Percentiles rank a stretch among this genome's conserved stretches.
phyloP scores from a whole-genome alignment of 768 basidiomycete genomes.

The Terana coerulea region DNA sequence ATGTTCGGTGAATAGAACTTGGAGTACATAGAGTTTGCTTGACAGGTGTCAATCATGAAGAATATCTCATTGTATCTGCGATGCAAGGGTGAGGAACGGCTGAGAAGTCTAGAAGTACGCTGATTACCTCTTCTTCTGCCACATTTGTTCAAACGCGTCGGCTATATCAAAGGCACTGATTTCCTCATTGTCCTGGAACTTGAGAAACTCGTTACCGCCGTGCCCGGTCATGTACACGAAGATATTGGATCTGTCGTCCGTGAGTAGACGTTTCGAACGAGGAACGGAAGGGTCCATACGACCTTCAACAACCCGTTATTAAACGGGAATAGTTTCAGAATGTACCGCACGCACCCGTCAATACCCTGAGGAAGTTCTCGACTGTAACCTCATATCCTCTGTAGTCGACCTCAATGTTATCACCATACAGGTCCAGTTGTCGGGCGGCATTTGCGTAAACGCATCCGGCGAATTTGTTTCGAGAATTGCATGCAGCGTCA shows the following conservation, averaged over 20 bases:
- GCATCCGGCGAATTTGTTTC: slow-evolving; percentile 88
- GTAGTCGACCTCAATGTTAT: slow-evolving; percentile 97
- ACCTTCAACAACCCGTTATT: slow-evolving; percentile 41
- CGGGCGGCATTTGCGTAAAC: slow-evolving; percentile 89
- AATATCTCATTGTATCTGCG: slow-evolving; percentile 89
- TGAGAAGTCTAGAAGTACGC: not conserved
- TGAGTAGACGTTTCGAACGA: slow-evolving; percentile 86
- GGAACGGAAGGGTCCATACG: slow-evolving; percentile 82
- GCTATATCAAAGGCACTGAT: slow-evolving; percentile 97
- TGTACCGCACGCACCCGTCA: slow-evolving; percentile 65
- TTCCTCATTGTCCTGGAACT: slow-evolving; percentile 99
- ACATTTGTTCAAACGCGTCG: slow-evolving; percentile 98
- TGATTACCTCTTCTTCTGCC: slow-evolving; percentile 84
- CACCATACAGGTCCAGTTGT: slow-evolving; percentile 87
- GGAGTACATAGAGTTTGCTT: slow-evolving; percentile 93
- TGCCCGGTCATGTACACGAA: slow-evolving; percentile 99
- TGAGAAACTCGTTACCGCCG: slow-evolving; percentile 96
- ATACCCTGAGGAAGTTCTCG: slow-evolving; percentile 87
- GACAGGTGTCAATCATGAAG: slow-evolving; percentile 98
- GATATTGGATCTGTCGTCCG: slow-evolving; percentile 87
- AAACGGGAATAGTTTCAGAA: not conserved
- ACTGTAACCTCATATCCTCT: slow-evolving; percentile 97
- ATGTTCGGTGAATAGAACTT: slow-evolving; percentile 93
- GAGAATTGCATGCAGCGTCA: slow-evolving; percentile 89
- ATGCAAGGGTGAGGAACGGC: not conserved